Conservation (phyloP, 1,284 basidiomycete genomes). For the Sphagnurus paluster region DNA sequence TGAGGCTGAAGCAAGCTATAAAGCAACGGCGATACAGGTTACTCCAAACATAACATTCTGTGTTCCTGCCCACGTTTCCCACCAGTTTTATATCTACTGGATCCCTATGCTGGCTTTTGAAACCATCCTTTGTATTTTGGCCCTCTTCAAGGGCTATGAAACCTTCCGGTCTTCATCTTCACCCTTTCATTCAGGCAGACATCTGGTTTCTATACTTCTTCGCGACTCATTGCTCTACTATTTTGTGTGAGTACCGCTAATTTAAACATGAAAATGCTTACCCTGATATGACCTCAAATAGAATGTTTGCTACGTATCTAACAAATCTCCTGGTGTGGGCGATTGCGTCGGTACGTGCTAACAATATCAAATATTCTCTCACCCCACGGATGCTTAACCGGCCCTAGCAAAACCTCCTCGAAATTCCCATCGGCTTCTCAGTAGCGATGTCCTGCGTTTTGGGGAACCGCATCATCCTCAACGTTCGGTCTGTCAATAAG, state of each 20-base stretch:
- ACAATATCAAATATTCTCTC: too few relatives aligned
- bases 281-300: slow-evolving; percentile 21
- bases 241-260: slow-evolving; percentile 42
- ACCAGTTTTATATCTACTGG: slow-evolving; percentile 56
- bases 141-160: slow-evolving; percentile 47
- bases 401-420: slow-evolving; percentile 37
- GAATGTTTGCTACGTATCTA: slow-evolving; percentile 56
- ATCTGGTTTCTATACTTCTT: slow-evolving; percentile 49
- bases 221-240: slow-evolving; percentile 59
- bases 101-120: slow-evolving; percentile 57
- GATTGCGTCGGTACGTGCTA: slow-evolving; percentile 40
- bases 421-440: slow-evolving; percentile 57
- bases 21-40: slow-evolving; percentile 19
- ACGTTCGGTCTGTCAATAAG: slow-evolving; percentile 47
- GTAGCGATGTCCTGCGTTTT: slow-evolving; percentile 58
- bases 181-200: slow-evolving; percentile 41
- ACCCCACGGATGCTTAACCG: too few relatives aligned
- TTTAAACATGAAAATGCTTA: too few relatives aligned
- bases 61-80: slow-evolving; percentile 35
- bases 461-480: slow-evolving; percentile 54
- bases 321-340: slow-evolving; percentile 54
- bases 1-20: neutral
- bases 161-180: slow-evolving; percentile 34
- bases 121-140: slow-evolving; percentile 48
- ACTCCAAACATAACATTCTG: slow-evolving; percentile 38